These are phyloP conservation scores for Candolleomyces aberdarensis DNA, from an alignment of 768 basidiomycete genomes.

Conservation along the genomic window DNA sequence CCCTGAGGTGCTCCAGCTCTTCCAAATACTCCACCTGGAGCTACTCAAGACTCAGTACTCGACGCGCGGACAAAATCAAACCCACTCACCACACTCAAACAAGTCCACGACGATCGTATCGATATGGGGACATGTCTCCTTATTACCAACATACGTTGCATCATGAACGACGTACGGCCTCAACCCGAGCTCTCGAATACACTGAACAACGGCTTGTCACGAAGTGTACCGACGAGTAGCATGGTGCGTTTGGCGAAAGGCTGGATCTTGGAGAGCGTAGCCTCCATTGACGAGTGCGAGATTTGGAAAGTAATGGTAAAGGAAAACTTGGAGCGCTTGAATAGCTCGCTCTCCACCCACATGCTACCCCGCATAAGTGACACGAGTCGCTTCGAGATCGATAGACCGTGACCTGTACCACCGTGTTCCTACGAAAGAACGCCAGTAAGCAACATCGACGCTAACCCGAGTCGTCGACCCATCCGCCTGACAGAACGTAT, in stretches of 20 bases:
- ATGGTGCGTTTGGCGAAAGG: constrained; percentile 88
- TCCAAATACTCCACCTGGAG: constrained; percentile 82
- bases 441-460: too few relatives aligned
- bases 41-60: not conserved
- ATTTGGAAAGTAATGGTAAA: constrained; percentile 92
- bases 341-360: constrained; percentile 97
- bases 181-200: constrained; percentile 77
- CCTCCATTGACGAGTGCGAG: constrained; percentile 70
- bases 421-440: constrained; percentile 94
- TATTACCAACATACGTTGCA: constrained; percentile 75
- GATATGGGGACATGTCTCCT: constrained; percentile 80
- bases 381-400: constrained; percentile 96
- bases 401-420: constrained; percentile 93
- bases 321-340: constrained; percentile 92
- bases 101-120: constrained; percentile 97
- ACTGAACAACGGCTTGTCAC: constrained; percentile 73
- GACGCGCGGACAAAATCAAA: too few relatives aligned
- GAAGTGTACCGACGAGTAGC: constrained; percentile 85
- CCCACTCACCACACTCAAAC: constrained; percentile 67
- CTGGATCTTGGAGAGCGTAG: constrained; percentile 72
- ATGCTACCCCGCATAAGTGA: constrained; percentile 97
- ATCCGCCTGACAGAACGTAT: constrained; percentile 98
- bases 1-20: constrained; percentile 91
- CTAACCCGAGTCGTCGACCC: constrained; percentile 92
- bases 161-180: constrained; percentile 73